phyloP scores from a whole-genome alignment of 202 grass and related monocot species.

The Digitaria exilis region DNA sequence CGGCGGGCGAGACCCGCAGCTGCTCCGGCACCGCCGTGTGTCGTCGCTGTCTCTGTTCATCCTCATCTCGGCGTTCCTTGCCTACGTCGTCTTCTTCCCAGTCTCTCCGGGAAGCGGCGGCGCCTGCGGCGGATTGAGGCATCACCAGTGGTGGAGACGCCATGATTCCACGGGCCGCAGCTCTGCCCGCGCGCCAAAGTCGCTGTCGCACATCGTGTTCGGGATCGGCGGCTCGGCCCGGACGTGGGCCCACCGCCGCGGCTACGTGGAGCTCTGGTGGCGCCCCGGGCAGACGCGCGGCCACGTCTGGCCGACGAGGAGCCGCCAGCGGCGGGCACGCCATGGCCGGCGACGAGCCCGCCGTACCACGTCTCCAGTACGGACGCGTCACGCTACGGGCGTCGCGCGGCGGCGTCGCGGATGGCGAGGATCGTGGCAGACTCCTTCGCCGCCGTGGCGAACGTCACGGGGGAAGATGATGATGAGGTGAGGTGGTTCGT shows the following conservation, averaged over 20 bases:
- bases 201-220: constrained; percentile 79
- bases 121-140: too few species aligned
- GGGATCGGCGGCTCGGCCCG: constrained; percentile 66
- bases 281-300: constrained; percentile 55
- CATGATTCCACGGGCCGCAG: background rate
- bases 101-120: too few species aligned
- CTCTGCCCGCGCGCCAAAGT: constrained; percentile 31
- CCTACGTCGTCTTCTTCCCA: constrained; percentile 61
- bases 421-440: constrained; percentile 81
- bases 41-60: constrained; percentile 34
- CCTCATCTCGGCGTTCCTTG: constrained; percentile 50
- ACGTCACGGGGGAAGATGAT: too few species aligned
- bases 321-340: too few species aligned
- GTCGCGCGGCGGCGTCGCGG: constrained; percentile 60
- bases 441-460: constrained; percentile 47
- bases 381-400: constrained; percentile 63
- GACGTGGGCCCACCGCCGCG: constrained; percentile 65
- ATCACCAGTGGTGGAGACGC: too few species aligned
- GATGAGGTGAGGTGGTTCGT: background rate
- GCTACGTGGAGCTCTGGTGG: constrained; percentile 86
- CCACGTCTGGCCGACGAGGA: constrained; percentile 71
- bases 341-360: constrained; percentile 53
- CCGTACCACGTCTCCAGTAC: constrained; percentile 64
- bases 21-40: too few species aligned
- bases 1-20: too few species aligned